phyloP scores from a whole-genome alignment of 257 asterid genomes.

The Ophiorrhiza pumila region DNA sequence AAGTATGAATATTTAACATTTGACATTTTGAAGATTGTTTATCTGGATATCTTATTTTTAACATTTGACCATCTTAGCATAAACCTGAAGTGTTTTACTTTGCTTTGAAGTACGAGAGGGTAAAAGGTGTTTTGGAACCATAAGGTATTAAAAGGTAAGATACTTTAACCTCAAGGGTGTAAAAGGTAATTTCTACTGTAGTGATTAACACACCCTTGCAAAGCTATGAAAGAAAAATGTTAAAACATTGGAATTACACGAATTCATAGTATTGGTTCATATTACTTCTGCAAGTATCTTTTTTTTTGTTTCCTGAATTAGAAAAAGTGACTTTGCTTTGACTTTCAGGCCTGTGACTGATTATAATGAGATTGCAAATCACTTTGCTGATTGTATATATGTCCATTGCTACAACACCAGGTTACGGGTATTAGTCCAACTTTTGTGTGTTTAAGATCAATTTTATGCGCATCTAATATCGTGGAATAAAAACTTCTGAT shows the following conservation, averaged over 20 bases:
- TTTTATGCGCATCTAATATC: background rate
- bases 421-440: slow-evolving; percentile 47
- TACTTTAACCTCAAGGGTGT: background rate
- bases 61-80: background rate
- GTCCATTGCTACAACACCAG: slow-evolving; percentile 78
- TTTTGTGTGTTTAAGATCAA: background rate
- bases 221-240: background rate
- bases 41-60: background rate
- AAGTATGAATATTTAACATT: background rate
- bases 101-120: background rate
- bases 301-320: slow-evolving; percentile 5
- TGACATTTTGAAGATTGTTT: background rate
- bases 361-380: slow-evolving; percentile 74
- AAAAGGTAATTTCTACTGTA: background rate
- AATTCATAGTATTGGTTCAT: background rate
- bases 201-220: background rate
- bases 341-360: slow-evolving; percentile 71
- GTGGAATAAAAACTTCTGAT: background rate
- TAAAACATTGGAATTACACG: background rate
- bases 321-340: slow-evolving; percentile 15
- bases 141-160: background rate
- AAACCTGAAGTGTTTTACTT: background rate
- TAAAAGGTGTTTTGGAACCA: background rate
- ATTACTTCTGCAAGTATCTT: background rate
- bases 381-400: slow-evolving; percentile 77